Evolutionary conservation across 495 filamentous ascomycete species (phyloP), one percentile per base, ranked within the genome.

Genomic region (Xylaria scruposa): DNA sequence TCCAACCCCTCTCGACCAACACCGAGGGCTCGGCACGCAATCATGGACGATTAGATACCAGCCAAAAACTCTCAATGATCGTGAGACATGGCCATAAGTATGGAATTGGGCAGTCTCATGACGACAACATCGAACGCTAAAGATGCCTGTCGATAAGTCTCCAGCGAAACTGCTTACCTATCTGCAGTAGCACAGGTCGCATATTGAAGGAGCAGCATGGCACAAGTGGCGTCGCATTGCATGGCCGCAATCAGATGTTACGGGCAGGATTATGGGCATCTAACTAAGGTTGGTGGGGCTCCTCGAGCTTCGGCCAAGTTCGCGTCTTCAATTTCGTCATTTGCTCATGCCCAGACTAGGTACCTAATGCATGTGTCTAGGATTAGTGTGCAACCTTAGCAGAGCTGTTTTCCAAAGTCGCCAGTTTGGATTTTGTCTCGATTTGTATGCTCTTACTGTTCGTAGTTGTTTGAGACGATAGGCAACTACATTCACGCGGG

Each of bases 301-400:
- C 36, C 12, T 56, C 19, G 33, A 83, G 80, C 79, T 84, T 84
- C 78, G 15, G 82, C 81, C 46, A 82, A 68, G 63, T 74, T 80
- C 31, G 73, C 70, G 72, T 81, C 81, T 47, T 83, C 81, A 56
- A 84, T 76, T 74, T 82, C 82, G 40, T 68, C 72, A 67, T 67
- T 54, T 56, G 65, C 65, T 49, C 10, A 15, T 33, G 40, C 24
- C 62, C 42, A 65, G 62, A 5, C 36, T 26, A n/a, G n/a, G n/a
- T n/a, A 13, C 42, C 62, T 47, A 65, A 46, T 65, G 38, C 60
- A 65, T 33, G 24, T 65, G 26, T 19, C 21, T 49, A 63, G 62
- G 24, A 67, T 9, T 53, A 31, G 46, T 13, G 31, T 19, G 29
- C 40, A 51, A 31, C 46, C 47, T 53, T 33, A 31, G 38, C 40